Base-by-base conservation (phyloP, 75 land plant species). In the Cryptomeria japonica region DNA sequence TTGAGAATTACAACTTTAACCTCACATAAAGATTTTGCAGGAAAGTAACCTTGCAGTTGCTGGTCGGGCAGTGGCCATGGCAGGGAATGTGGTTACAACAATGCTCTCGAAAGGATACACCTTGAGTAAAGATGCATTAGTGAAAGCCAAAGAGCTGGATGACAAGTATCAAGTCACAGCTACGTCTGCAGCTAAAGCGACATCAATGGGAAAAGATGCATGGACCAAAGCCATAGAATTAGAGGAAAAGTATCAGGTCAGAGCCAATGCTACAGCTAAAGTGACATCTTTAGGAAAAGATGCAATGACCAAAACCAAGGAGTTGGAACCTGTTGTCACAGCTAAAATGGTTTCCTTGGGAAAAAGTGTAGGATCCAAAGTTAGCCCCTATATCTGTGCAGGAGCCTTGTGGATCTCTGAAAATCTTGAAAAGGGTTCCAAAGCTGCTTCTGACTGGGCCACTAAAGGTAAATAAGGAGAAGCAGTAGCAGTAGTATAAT, bases 31-130 rank as follows among this genome's bases (percentile, higher is more conserved):
- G 22, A 80, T 80, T n/a, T 80, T 80, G 83, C 83, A 80, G 83
- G 47, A 3, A 19, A 80, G 13, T 44, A 42, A 28, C 83, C 11
- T 42, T 80, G n/a, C 47, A 80, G 42, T 44, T 25, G 32, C 47
- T 80, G 49, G 83, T 19, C 49, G 46, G 31, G 83, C 49, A 41
- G 49, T 25, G 42, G 8, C 77, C 34, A 73, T 34, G 37, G 77
- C 77, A 73, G 36, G 34, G 14, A 13, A 82, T 82, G 84, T 44
- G 11, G 51, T 82, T 82, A 82, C 51, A 12, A 82, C 84, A 46
- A 82, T 82, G 84, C 15, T 44, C 47, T 28, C 84, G 3, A 82
- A 82, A 82, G 84, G 84, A 46, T 82, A 82, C 41, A 82, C 32
- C 44, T 41, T 82, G 47, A 46, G 32, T 19, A 82, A 46, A 46